Conservation (phyloP, 116 monocot species). For the Cymodocea nodosa region DNA sequence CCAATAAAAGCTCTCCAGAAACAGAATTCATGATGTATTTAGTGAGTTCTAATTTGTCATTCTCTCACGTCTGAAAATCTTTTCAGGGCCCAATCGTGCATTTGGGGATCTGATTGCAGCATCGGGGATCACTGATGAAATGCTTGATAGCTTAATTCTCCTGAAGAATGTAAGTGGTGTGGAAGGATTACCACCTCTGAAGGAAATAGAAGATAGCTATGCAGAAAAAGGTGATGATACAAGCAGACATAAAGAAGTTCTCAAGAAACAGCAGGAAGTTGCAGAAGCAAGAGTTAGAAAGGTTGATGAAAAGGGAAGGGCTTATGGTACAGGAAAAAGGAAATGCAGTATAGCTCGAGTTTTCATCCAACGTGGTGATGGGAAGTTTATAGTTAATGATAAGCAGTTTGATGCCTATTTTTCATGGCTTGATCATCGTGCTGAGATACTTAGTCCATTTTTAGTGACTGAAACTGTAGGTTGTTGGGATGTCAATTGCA, state of each 20-base stretch:
- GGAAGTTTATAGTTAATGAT: conserved; percentile 76
- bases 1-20: too few species aligned
- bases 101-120: conserved; percentile 88
- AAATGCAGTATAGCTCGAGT: conserved; percentile 93
- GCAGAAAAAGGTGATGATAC: conserved; percentile 59
- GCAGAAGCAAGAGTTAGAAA: conserved; percentile 57
- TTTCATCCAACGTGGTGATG: conserved; percentile 81
- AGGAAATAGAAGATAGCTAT: conserved; percentile 74
- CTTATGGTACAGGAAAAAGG: conserved; percentile 89
- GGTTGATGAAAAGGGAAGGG: conserved; percentile 89
- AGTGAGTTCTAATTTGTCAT: too few species aligned
- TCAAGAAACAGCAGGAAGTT: conserved; percentile 70
- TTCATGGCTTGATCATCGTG: conserved; percentile 80
- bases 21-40: too few species aligned
- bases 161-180: conserved; percentile 73
- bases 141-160: conserved; percentile 90
- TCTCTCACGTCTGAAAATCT: background rate
- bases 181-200: conserved; percentile 65
- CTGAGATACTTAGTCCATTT: conserved; percentile 84
- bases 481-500: conserved; percentile 78
- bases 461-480: conserved; percentile 77
- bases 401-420: conserved; percentile 89
- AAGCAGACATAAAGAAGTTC: conserved; percentile 43
- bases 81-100: conserved; percentile 71
- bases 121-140: conserved; percentile 90